These are phyloP conservation scores for Tausonia pullulans DNA, from an alignment of 1,284 basidiomycete species.

Conservation along the genomic window DNA sequence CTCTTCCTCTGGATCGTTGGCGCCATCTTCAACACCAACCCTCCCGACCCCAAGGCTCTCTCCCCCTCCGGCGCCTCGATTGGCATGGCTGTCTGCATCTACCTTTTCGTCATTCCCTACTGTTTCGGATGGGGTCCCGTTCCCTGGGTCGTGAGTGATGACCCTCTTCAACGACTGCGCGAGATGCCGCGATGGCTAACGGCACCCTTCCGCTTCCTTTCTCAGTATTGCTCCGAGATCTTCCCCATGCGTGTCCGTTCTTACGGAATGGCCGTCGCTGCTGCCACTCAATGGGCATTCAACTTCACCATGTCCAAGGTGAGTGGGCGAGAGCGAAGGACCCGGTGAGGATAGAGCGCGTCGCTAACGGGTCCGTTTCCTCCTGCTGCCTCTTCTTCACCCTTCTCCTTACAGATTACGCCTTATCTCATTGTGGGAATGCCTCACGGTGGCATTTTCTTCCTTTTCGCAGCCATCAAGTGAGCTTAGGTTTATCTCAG, in stretches of 20 bases:
- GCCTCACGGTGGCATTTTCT: slow-evolving; percentile 2
- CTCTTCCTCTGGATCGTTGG: slow-evolving; percentile 37
- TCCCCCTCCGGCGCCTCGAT: slow-evolving; percentile 20
- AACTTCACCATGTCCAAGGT: slow-evolving; percentile 9
- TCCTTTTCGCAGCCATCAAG: neutral
- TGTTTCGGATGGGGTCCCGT: slow-evolving; percentile 32
- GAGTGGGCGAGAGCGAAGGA: too few species aligned
- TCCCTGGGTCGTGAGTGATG: slow-evolving; percentile 6
- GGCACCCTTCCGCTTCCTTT: neutral
- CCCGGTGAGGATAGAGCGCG: neutral
- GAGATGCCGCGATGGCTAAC: neutral
- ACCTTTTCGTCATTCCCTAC: slow-evolving; percentile 31
- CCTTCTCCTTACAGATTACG: neutral
- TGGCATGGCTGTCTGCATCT: slow-evolving; percentile 33
- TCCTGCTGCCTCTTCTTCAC: neutral
- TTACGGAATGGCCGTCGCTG: slow-evolving; percentile 41
- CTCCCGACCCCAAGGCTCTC: slow-evolving; percentile 22
- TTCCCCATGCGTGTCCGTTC: slow-evolving; percentile 70
- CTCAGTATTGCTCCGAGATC: slow-evolving; percentile 46
- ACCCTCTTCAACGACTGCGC: too few species aligned
- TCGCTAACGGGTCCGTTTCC: neutral
- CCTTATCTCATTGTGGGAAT: slow-evolving; percentile 8
- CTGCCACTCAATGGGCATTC: slow-evolving; percentile 15
- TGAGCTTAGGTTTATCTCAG: neutral
- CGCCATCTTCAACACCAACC: slow-evolving; percentile 5